A percentile compares a stretch with the other conserved stretches of the same genome.
phyloP scores from a whole-genome alignment of 177 flowering plant genomes.

The Vitis hybrid region DNA sequence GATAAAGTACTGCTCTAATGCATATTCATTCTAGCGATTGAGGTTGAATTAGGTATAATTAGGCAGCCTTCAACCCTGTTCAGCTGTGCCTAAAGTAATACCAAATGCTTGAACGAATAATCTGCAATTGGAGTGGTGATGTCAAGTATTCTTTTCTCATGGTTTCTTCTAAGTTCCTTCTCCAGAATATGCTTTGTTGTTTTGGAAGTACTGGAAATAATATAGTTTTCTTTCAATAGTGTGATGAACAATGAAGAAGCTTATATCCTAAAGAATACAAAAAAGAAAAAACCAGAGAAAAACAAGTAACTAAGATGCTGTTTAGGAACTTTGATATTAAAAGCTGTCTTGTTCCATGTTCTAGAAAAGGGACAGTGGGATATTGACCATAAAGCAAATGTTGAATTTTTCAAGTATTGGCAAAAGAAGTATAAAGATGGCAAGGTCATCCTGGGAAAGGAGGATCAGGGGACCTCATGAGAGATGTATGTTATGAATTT shows the following conservation, averaged over 20 bases:
- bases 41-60: not conserved
- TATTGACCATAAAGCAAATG: not conserved
- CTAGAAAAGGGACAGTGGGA: not conserved
- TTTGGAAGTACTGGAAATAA: not conserved
- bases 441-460: not conserved
- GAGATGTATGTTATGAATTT: not conserved
- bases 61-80: not conserved
- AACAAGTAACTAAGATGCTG: not conserved
- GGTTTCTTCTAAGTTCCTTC: not conserved
- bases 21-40: not conserved
- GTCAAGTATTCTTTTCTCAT: not conserved
- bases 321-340: not conserved
- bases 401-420: too few species aligned
- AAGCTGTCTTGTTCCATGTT: not conserved
- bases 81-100: not conserved
- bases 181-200: not conserved
- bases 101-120: not conserved
- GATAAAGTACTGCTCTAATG: not conserved
- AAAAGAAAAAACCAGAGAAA: not conserved
- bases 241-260: not conserved
- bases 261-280: not conserved
- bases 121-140: not conserved
- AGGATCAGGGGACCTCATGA: not conserved
- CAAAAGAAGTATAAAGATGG: too few species aligned
- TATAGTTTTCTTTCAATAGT: not conserved